Evolutionary conservation across 306 rosid genomes (phyloP), one percentile per base, ranked within the genome.

Genomic region (Spatholobus suberectus): DNA sequence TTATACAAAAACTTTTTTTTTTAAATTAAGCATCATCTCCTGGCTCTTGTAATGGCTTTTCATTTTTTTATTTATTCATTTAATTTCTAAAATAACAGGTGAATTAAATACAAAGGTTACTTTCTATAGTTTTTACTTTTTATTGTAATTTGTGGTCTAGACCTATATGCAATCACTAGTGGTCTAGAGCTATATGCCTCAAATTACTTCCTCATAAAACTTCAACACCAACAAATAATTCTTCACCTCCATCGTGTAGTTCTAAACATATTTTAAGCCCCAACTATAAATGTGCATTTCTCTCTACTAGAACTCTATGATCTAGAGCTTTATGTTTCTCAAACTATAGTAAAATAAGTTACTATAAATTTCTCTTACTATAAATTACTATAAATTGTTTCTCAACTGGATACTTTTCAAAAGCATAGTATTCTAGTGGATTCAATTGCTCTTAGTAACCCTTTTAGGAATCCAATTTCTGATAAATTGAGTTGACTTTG

Each of bases 201-300:
- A 32, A 87, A 89, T n/a, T n/a, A n/a, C n/a, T n/a, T n/a, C n/a
- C n/a, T n/a, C n/a, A n/a, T n/a, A n/a, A n/a, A n/a, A n/a, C n/a
- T 67, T 51, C 74, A 21, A 87, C 91, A 8, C 73, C 29, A 6
- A 1, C 26, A 32, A 85, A 75, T 73, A 73, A 67, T 63, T 94
- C 95, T 73, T 4, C 26, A 12, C 38, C 79, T 35, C 76, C n/a
- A 70, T 8, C 29, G 0, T 94, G 98, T 85, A 44, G 32, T 75
- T 18, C 71, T 3, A 18, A 35, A 47, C 85, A 86, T 87, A 62
- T 76, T 82, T 57, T 81, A 4, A 91, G 92, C 76, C 94, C 97
- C 8, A 90, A 75, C 83, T 94, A 97, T 77, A 73, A 38, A 85
- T 94, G 97, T 80, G 90, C 91, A 73, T 77, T 82, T 85, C 92